Evolutionary conservation across 345 rosid genomes (phyloP).

Genomic region (Trapa incisa): DNA sequence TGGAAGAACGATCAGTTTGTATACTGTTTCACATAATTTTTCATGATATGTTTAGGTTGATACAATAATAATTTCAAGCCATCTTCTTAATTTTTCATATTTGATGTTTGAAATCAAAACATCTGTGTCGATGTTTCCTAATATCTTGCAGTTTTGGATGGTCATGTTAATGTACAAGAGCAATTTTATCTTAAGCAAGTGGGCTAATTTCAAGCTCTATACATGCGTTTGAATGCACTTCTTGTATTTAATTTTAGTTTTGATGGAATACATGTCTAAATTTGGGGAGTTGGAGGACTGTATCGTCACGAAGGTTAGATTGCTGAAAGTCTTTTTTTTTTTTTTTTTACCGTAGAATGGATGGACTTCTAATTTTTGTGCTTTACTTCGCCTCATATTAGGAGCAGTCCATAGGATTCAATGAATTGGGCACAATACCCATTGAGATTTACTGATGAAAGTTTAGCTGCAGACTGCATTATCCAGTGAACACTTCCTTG

Average conservation of each 20-base stretch:
- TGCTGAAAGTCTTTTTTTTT: neutral
- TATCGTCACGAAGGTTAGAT: conserved; percentile 86
- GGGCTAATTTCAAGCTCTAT: neutral
- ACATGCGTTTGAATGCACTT: neutral
- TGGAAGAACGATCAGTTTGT: too few species aligned
- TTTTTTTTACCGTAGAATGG: too few species aligned
- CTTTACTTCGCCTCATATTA: conserved; percentile 11
- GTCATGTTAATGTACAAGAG: neutral
- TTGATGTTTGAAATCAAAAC: neutral
- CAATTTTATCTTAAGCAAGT: neutral
- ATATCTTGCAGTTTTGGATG: neutral
- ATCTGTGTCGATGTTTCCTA: neutral
- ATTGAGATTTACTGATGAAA: neutral
- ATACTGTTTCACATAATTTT: too few species aligned
- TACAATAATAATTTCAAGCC: too few species aligned
- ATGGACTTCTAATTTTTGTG: too few species aligned
- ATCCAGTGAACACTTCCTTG: conserved; percentile 69
- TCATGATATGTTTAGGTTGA: too few species aligned
- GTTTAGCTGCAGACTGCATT: conserved; percentile 42
- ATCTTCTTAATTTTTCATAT: neutral
- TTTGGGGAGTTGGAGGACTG: conserved; percentile 96
- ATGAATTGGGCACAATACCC: neutral
- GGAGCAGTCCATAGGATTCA: conserved; percentile 79
- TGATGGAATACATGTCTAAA: conserved; percentile 80
- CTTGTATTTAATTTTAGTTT: conserved; percentile 24